Evolutionary conservation across 768 basidiomycete species (phyloP).

Genomic region (Tephrocybe sp.): DNA sequence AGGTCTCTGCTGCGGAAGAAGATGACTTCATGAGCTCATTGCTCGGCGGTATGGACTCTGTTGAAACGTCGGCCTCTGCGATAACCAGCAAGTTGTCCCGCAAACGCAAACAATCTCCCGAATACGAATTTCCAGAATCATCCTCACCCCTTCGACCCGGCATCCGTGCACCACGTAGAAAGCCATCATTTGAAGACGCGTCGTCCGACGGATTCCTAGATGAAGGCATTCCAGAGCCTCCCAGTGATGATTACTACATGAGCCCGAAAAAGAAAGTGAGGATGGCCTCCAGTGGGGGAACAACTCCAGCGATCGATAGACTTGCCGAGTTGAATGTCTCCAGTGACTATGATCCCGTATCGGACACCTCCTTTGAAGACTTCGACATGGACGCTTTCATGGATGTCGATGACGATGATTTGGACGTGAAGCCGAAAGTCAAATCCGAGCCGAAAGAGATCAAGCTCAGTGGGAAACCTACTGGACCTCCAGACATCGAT

Average conservation of each 20-base stretch:
- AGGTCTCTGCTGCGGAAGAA: constrained; percentile 76
- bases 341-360: constrained; percentile 40
- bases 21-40: constrained; percentile 86
- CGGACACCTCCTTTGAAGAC: constrained; percentile 47
- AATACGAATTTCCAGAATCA: constrained; percentile 35
- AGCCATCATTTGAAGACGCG: constrained; percentile 31
- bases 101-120: constrained; percentile 68
- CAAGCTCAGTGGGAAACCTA: constrained; percentile 18
- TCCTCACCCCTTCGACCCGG: constrained; percentile 33
- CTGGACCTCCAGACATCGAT: constrained; percentile 39
- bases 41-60: constrained; percentile 66
- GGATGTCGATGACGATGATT: constrained; percentile 52
- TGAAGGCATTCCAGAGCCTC: constrained; percentile 27
- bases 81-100: constrained; percentile 33
- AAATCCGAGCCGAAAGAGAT: constrained; percentile 29
- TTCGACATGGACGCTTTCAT: constrained; percentile 63
- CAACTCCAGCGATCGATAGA: constrained; percentile 56
- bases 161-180: constrained; percentile 30
- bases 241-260: constrained; percentile 59
- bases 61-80: constrained; percentile 34
- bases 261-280: constrained; percentile 72
- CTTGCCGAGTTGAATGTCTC: constrained; percentile 60
- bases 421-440: constrained; percentile 33
- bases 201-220: constrained; percentile 49
- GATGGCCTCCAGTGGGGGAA: constrained; percentile 33